Evolutionary conservation across 2,329 filamentous ascomycete genomes (phyloP).

Genomic region (Capronia americana): DNA sequence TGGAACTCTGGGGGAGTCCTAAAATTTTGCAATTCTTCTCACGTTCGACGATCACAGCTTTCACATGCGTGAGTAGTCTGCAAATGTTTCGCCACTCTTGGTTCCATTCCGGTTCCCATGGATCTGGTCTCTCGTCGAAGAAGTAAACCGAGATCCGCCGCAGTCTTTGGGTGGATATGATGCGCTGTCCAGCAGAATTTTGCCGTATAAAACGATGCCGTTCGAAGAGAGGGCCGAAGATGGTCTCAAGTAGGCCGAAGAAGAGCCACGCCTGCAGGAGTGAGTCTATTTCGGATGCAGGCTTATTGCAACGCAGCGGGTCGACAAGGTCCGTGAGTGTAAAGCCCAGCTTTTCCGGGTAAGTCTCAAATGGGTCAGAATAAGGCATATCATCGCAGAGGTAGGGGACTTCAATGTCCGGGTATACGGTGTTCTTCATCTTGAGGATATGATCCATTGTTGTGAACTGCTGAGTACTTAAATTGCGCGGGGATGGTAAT

Average conservation of each 20-base stretch:
- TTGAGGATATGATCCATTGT: not conserved
- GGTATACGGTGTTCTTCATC: not conserved
- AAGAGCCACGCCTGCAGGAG: not conserved
- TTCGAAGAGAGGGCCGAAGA: constrained; percentile 2
- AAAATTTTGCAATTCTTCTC: not conserved
- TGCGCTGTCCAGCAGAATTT: not conserved
- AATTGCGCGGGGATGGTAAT: not conserved
- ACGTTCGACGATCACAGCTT: not conserved
- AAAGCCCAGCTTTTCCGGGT: not conserved
- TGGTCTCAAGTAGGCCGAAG: not conserved
- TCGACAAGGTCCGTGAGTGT: not conserved
- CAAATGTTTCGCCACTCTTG: constrained; percentile 1
- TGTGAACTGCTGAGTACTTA: not conserved
- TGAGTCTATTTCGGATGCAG: not conserved
- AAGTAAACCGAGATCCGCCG: not conserved
- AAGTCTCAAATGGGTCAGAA: not conserved
- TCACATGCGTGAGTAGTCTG: not conserved
- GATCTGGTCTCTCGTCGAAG: not conserved
- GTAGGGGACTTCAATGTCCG: not conserved
- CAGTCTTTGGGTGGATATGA: constrained; percentile 4
- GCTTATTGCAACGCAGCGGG: not conserved
- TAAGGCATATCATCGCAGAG: constrained; percentile 8
- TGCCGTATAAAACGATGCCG: not conserved
- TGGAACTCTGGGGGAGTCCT: not conserved
- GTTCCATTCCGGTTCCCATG: not conserved